Evolutionary conservation across 2,329 filamentous ascomycete species (phyloP), one percentile per base, ranked within the genome.

Genomic region (Exophiala xenobiotica): DNA sequence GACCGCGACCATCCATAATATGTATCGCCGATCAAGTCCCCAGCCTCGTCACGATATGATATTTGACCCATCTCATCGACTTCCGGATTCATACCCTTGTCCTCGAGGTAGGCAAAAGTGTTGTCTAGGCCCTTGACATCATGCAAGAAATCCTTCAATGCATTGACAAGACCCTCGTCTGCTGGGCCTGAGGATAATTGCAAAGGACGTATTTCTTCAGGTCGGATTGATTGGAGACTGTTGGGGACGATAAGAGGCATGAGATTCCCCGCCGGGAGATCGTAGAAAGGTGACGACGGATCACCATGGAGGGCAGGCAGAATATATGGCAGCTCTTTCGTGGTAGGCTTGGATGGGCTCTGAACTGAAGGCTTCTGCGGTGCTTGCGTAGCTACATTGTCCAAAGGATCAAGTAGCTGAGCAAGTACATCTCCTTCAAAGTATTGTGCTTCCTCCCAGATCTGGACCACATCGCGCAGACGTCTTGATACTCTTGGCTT

Each of bases 1-100:
- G 75, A 74, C 31, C 81, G 79, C 4, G 89, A 92, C 90, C 90
- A 95, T 54, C 90, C 90, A 65, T 95, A 95, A 67, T 95, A 95
- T 1, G 87, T 88, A 57, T 88, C 84, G 1, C 84, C 85, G 5
- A 78, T 76, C 5, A 84, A 66, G 2, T 86, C 81, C 0, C 84
- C 84, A 0, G 81, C 86, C 59, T 85, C 81, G 60, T 90, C 83
- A 2, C 81, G 67, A 14, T 83, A 71, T 46, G 89, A 74, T 12
- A 78, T 71, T 65, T 93, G 86, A 8, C 89, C 90, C 52, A 93
- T 75, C 58, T 86, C 83, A 63, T 89, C 86, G n/a, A 92, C 72
- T 57, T 89, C 84, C n/a, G 76, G 69, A 4, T 75, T 65, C 1
- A 73, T 69, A 11, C 76, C 74, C 14, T 81, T 73, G 16, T 72